A percentile compares a stretch with the other conserved stretches of the same genome.
Conservation (phyloP, 805 yeast species). For the Kregervanrija fluxuum region DNA sequence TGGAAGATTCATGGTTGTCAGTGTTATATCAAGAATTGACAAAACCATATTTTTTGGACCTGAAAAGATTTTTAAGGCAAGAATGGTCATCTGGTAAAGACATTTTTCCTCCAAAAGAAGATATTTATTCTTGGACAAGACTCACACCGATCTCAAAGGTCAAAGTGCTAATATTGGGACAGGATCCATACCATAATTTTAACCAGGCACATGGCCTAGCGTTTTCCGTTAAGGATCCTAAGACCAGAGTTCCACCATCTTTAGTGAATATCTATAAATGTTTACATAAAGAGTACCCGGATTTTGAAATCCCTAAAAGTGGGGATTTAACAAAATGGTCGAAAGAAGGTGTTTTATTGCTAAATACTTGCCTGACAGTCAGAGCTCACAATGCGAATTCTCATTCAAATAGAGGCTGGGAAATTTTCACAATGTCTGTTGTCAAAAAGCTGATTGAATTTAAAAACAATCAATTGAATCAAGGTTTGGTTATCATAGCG, state of each 20-base stretch:
- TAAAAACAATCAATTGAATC: conserved; percentile 31
- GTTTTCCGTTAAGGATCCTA: conserved; percentile 79
- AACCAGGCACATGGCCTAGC: conserved; percentile 97
- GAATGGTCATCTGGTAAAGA: conserved; percentile 36
- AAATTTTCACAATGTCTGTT: conserved; percentile 70
- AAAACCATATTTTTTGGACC: conserved; percentile 73
- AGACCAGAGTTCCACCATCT: conserved; percentile 81
- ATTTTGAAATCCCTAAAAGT: conserved; percentile 51
- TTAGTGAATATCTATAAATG: conserved; percentile 81
- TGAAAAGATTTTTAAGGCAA: conserved; percentile 54
- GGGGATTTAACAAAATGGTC: conserved; percentile 85
- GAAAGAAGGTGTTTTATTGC: conserved; percentile 72
- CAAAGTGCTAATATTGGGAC: conserved; percentile 81
- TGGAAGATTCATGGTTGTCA: conserved; percentile 76
- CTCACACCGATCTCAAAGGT: conserved; percentile 70
- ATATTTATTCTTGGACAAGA: conserved; percentile 88
- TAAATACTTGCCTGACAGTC: conserved; percentile 86
- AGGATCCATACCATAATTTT: conserved; percentile 90
- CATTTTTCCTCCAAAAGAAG: conserved; percentile 71
- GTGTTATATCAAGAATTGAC: conserved; percentile 63
- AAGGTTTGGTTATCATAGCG: conserved; percentile 68
- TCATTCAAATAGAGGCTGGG: conserved; percentile 92
- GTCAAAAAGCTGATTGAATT: conserved; percentile 45
- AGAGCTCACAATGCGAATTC: conserved; percentile 91
- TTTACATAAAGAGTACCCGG: conserved; percentile 58